Percentiles rank a stretch among this genome's conserved stretches.
phyloP scores from a whole-genome alignment of 225 moss, liverwort and hornwort species.

The Lunularia cruciata region DNA sequence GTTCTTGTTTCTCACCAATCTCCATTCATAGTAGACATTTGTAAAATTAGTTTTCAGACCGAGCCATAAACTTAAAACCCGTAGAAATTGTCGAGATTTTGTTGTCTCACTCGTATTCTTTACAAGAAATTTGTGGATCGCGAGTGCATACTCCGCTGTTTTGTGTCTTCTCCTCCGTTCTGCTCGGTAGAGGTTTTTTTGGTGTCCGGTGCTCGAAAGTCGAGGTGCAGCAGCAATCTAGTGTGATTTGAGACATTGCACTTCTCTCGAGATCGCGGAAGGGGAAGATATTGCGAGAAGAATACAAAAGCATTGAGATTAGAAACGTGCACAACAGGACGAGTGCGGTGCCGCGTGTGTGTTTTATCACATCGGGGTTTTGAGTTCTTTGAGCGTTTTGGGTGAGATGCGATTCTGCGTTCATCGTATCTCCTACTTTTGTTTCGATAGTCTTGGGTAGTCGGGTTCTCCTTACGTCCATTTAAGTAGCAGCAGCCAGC shows the following conservation, averaged over 20 bases:
- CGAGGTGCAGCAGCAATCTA: neutral
- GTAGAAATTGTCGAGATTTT: too few species aligned
- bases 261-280: neutral
- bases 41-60: neutral
- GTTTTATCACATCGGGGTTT: neutral
- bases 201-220: neutral
- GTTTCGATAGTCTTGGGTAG: constrained; percentile 8
- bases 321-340: neutral
- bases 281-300: neutral
- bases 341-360: too few species aligned
- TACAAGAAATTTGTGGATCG: neutral
- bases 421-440: neutral
- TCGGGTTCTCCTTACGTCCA: too few species aligned
- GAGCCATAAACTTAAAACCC: neutral
- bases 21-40: neutral
- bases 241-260: neutral
- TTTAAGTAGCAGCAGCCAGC: neutral
- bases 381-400: constrained; percentile 5
- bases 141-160: neutral
- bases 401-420: constrained; percentile 15
- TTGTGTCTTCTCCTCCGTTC: neutral
- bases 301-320: neutral
- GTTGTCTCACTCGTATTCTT: too few species aligned
- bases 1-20: neutral
- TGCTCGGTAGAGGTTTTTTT: neutral